phyloP scores from a whole-genome alignment of 2,329 filamentous ascomycete species.

The Diplodia sapinea region DNA sequence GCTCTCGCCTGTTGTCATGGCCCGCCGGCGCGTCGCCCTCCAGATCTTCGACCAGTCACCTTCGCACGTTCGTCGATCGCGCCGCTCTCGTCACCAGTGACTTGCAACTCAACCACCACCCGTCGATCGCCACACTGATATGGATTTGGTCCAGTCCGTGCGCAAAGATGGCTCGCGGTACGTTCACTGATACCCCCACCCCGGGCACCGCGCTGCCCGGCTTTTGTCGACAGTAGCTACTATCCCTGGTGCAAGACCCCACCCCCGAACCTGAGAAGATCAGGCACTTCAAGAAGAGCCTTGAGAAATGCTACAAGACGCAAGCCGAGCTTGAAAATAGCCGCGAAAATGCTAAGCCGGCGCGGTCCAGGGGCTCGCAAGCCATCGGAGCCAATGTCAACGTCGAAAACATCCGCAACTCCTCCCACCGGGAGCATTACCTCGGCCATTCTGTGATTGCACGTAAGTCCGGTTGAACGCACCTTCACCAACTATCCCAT shows the following conservation, averaged over 20 bases:
- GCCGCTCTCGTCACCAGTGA: constrained; percentile 24
- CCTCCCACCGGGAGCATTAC: constrained; percentile 85
- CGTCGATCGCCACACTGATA: constrained; percentile 48
- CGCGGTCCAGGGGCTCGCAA: neutral
- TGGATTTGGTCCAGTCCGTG: constrained; percentile 93
- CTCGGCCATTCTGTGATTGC: constrained; percentile 92
- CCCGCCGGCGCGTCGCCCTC: constrained; percentile 24
- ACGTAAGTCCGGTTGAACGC: constrained; percentile 45
- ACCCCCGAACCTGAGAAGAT: neutral
- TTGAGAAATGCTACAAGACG: neutral
- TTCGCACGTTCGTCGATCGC: constrained; percentile 26
- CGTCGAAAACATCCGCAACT: constrained; percentile 92
- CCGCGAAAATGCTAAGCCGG: neutral
- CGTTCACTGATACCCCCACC: constrained; percentile 31
- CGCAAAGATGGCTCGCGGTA: constrained; percentile 85
- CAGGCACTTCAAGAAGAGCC: neutral
- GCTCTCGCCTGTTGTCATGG: neutral
- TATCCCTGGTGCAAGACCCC: neutral
- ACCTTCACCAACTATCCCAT: neutral
- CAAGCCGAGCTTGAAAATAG: neutral
- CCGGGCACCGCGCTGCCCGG: neutral
- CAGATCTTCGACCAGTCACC: constrained; percentile 27
- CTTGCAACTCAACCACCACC: neutral
- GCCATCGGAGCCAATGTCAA: constrained; percentile 71
- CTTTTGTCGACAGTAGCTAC: neutral